A percentile compares a stretch with the other conserved stretches of the same genome.
Evolutionary conservation across 2,329 filamentous ascomycete species (phyloP).

Genomic region (Mollisiaceae sp.): DNA sequence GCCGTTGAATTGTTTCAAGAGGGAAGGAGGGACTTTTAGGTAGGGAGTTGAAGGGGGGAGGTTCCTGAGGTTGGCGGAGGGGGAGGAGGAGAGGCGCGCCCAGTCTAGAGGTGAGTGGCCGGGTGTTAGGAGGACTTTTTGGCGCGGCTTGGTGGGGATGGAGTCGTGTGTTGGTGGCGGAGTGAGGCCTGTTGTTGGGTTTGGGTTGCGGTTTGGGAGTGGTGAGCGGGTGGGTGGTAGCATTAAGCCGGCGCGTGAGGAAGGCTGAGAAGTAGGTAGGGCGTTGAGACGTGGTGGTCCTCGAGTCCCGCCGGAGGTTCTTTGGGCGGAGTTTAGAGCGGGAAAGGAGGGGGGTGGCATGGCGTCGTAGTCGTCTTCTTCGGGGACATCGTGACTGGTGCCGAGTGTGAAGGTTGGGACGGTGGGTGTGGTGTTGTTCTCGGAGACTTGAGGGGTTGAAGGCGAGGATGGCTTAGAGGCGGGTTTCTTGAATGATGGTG

Average conservation of each 20-base stretch:
- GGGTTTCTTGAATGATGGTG: slow-evolving; percentile 37
- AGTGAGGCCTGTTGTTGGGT: slow-evolving; percentile 50
- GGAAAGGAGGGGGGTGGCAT: slow-evolving; percentile 49
- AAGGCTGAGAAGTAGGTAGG: slow-evolving; percentile 22
- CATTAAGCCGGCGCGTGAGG: slow-evolving; percentile 29
- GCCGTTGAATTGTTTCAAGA: slow-evolving; percentile 79
- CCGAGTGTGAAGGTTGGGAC: slow-evolving; percentile 23
- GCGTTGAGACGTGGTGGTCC: slow-evolving; percentile 27
- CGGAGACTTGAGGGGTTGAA: slow-evolving; percentile 56
- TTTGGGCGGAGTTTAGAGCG: slow-evolving; percentile 57
- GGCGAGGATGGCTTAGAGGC: slow-evolving; percentile 31
- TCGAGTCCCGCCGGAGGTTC: slow-evolving; percentile 45
- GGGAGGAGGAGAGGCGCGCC: slow-evolving; percentile 74
- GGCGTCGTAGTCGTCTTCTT: slow-evolving; percentile 35
- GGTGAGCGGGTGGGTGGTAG: slow-evolving; percentile 43
- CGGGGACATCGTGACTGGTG: slow-evolving; percentile 13
- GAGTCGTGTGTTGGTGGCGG: slow-evolving; percentile 60
- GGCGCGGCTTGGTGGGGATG: slow-evolving; percentile 60
- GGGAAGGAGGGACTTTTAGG: slow-evolving; percentile 80
- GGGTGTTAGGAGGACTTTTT: slow-evolving; percentile 81
- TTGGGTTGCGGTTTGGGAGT: slow-evolving; percentile 48
- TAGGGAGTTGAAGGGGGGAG: slow-evolving; percentile 57
- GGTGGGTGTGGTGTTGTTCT: slow-evolving; percentile 24
- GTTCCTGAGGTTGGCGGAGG: slow-evolving; percentile 70
- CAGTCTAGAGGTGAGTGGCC: slow-evolving; percentile 96